phyloP scores from a whole-genome alignment of 1,284 basidiomycete genomes.

The Ustilago hordei region DNA sequence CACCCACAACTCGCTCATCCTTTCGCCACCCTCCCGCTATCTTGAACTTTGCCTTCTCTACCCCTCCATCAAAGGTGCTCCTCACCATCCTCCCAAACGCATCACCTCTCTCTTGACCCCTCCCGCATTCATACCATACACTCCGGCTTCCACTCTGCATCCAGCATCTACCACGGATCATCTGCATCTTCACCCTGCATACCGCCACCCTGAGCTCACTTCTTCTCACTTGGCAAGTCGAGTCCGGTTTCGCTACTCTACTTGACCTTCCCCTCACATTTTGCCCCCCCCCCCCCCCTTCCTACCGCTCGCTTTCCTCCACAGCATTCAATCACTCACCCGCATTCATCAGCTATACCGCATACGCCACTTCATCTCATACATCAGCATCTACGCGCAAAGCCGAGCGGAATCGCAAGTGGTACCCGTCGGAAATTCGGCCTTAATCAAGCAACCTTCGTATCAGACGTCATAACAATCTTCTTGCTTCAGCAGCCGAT shows the following conservation, averaged over 20 bases:
- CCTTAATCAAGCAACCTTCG: background rate
- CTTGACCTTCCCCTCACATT: background rate
- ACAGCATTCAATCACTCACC: background rate
- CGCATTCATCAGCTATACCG: background rate
- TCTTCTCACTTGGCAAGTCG: conserved; percentile 21
- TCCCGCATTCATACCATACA: background rate
- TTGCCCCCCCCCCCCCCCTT: background rate
- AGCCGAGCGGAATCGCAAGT: background rate
- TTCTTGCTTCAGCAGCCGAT: background rate
- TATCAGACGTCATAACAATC: background rate
- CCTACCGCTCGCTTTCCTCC: background rate
- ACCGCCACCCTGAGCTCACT: background rate
- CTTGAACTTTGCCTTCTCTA: background rate
- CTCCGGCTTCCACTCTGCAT: background rate
- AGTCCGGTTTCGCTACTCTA: conserved; percentile 37
- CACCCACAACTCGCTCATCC: conserved; percentile 6
- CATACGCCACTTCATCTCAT: background rate
- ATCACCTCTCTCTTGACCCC: background rate
- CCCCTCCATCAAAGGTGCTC: conserved; percentile 10
- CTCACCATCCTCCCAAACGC: conserved; percentile 13
- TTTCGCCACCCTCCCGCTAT: conserved; percentile 18
- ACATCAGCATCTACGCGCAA: background rate
- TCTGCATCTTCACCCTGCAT: conserved; percentile 2
- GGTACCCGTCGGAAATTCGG: background rate
- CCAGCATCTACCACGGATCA: background rate